Evolutionary conservation across 2,329 filamentous ascomycete species (phyloP), one percentile per base, ranked within the genome.

Genomic region (Aspergillus novoparasiticus): DNA sequence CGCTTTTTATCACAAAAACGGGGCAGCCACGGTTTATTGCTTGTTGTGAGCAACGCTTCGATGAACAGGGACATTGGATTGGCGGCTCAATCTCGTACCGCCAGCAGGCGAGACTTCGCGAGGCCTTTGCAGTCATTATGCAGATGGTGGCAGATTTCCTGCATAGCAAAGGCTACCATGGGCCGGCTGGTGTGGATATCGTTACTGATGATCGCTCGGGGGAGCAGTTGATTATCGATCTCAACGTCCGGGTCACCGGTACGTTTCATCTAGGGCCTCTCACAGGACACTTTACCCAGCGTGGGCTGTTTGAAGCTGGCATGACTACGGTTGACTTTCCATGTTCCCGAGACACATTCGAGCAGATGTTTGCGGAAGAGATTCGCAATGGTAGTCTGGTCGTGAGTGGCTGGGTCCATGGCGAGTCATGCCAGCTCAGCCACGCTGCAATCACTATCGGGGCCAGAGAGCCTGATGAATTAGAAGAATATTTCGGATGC

Each of bases 191-290:
- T 9, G 58, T 45, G 1, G 62, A 64, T 43, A 39, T 64, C 36
- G 57, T 64, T 45, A 55, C 45, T 1, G 51, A 61, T 26, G 21
- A 19, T 5, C n/a, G 9, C 3, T 30, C 23, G 5, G 62, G 54
- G 19, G 10, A 28, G n/a, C 58, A 45, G 10, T 4, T 48, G 4
- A 26, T 64, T 3, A 50, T 64, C 21, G 62, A 64, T 6, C 36
- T 64, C 9, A 64, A 64, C 28, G 54, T 46, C 6, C 62, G 62
- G 5, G 54, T 64, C 5, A 64, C 62, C 3, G 62, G 62, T 4
- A 50, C 53, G 11, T 61, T 57, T 26, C 43, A 36, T 21, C 19
- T 64, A 6, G 62, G 62, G 3, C 32, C 54, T n/a, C 36, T 64
- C 5, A 39, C n/a, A 30, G 54, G 19, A 2, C 62, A 64, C 43